These are phyloP conservation scores for Penicillium verhagenii DNA, from an alignment of 495 filamentous ascomycete genomes.

Conservation along the genomic window DNA sequence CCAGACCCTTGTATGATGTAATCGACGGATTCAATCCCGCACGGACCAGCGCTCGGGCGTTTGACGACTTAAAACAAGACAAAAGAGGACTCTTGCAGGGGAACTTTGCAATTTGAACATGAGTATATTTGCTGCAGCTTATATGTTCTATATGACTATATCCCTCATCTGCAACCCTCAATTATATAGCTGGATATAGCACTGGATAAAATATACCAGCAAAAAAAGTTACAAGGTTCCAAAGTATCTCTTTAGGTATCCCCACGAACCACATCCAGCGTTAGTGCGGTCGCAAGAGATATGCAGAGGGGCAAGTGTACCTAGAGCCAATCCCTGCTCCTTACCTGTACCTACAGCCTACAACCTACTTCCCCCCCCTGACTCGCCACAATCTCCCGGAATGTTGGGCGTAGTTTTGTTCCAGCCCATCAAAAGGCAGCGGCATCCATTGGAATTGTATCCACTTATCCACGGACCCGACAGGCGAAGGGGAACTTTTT, in stretches of 20 bases:
- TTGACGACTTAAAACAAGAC: too few relatives aligned
- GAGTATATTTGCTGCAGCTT: too few relatives aligned
- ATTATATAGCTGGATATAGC: too few relatives aligned
- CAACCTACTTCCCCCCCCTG: background rate
- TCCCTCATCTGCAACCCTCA: too few relatives aligned
- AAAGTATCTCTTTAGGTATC: too few relatives aligned
- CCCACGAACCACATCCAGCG: background rate
- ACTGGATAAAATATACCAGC: too few relatives aligned
- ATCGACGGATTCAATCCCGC: background rate
- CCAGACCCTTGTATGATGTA: slow-evolving; percentile 13
- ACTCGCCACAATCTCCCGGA: background rate
- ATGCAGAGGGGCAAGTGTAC: too few relatives aligned
- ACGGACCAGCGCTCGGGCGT: background rate
- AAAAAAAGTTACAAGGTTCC: too few relatives aligned
- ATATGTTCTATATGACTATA: too few relatives aligned
- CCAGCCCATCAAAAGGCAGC: slow-evolving; percentile 14
- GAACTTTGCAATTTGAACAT: too few relatives aligned
- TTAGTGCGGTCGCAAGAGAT: background rate
- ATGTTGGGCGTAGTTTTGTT: background rate
- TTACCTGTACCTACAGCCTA: too few relatives aligned
- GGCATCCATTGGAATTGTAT: background rate
- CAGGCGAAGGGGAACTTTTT: background rate
- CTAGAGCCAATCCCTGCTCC: background rate
- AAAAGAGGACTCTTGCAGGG: background rate
- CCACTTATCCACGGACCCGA: background rate